These are phyloP conservation scores for Ogataea chonburiensis DNA, from an alignment of 805 yeast genomes.

Conservation along the genomic window DNA sequence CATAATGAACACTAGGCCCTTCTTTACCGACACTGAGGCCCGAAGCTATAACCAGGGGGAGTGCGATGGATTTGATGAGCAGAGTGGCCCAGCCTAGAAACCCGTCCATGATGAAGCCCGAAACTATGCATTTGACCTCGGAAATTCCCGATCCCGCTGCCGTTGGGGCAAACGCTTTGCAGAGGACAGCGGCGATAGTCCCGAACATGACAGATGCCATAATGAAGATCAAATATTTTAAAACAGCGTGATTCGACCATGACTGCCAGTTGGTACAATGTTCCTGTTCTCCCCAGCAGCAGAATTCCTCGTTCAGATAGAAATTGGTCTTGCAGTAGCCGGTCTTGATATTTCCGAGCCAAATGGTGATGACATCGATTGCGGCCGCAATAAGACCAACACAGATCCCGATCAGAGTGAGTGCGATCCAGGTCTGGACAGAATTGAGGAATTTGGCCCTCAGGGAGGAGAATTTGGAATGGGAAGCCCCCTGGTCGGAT, in stretches of 20 bases:
- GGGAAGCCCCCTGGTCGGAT: constrained; percentile 8
- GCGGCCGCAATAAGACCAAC: constrained; percentile 85
- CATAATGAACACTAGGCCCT: constrained; percentile 98
- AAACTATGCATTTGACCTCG: constrained; percentile 90
- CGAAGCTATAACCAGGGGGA: constrained; percentile 90
- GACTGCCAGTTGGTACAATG: constrained; percentile 66
- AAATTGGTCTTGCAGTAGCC: constrained; percentile 77
- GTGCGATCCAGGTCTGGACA: constrained; percentile 66
- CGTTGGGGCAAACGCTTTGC: constrained; percentile 70
- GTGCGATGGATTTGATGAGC: constrained; percentile 69
- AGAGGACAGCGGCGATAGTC: constrained; percentile 62
- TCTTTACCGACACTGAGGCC: constrained; percentile 96
- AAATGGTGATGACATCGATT: constrained; percentile 79
- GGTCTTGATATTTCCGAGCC: constrained; percentile 72
- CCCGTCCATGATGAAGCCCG: constrained; percentile 80
- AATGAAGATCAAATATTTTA: constrained; percentile 60
- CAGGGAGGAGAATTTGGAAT: constrained; percentile 15
- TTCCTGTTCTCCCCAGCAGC: constrained; percentile 69
- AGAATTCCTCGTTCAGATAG: constrained; percentile 70
- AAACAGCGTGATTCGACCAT: constrained; percentile 50
- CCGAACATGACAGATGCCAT: constrained; percentile 61
- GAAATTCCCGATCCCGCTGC: constrained; percentile 99
- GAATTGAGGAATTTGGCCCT: constrained; percentile 34
- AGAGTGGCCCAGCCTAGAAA: constrained; percentile 76
- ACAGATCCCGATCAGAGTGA: constrained; percentile 69